Conservation (phyloP, 805 yeast genomes). For the Candida easanensis region DNA sequence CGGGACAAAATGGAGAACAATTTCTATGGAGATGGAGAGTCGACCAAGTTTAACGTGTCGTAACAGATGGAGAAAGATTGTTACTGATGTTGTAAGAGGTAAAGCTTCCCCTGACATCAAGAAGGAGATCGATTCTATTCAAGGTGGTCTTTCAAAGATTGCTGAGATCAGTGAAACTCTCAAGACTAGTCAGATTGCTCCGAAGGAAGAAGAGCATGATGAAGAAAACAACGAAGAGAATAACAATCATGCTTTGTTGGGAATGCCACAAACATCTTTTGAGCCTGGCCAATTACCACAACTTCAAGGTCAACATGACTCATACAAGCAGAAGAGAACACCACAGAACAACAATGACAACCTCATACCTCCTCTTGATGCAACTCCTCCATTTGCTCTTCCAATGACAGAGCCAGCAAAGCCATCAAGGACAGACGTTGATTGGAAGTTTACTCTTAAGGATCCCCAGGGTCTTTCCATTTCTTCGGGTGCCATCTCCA, state of each 20-base stretch:
- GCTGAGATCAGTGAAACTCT: slow-evolving; percentile 25
- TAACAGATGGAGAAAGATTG: slow-evolving; percentile 87
- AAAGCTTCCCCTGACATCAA: slow-evolving; percentile 54
- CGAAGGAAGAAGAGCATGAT: neutral
- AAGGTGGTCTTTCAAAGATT: slow-evolving; percentile 32
- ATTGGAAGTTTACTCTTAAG: slow-evolving; percentile 60
- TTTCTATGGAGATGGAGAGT: slow-evolving; percentile 66
- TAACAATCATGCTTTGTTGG: neutral
- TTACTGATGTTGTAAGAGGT: slow-evolving; percentile 70
- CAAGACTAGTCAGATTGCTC: slow-evolving; percentile 14
- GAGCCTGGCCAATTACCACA: neutral
- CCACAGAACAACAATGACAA: neutral
- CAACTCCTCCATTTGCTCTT: slow-evolving; percentile 8
- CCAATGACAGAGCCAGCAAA: slow-evolving; percentile 18
- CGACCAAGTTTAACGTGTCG: slow-evolving; percentile 89
- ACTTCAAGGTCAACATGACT: neutral
- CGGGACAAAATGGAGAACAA: slow-evolving; percentile 90
- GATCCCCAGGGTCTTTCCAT: slow-evolving; percentile 45
- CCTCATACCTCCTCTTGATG: slow-evolving; percentile 2
- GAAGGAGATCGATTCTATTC: slow-evolving; percentile 55
- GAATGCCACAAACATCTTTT: neutral
- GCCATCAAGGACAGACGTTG: slow-evolving; percentile 37
- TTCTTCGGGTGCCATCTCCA: slow-evolving; percentile 49
- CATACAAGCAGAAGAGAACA: neutral
- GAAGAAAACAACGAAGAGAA: slow-evolving; percentile 3